Conservation (phyloP, 352 stramenopile species). For the Pythium dissimile region DNA sequence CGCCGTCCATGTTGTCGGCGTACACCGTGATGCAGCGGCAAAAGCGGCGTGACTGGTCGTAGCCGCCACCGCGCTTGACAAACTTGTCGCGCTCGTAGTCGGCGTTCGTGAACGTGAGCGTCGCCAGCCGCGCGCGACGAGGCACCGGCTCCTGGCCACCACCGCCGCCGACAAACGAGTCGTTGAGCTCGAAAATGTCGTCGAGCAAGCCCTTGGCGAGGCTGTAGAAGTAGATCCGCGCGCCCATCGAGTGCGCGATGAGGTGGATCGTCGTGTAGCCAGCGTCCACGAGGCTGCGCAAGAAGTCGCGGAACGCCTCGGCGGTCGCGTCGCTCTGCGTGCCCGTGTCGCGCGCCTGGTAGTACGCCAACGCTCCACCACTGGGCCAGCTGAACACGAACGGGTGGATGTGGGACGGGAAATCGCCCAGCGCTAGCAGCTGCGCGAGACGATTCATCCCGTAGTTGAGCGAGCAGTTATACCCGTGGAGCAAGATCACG, state of each 20-base stretch:
- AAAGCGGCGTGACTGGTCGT: slow-evolving; percentile 23
- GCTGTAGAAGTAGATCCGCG: slow-evolving; percentile 31
- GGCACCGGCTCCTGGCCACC: too few species aligned
- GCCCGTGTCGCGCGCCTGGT: slow-evolving; percentile 24
- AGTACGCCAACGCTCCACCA: slow-evolving; percentile 54
- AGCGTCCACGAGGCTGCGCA: slow-evolving; percentile 28
- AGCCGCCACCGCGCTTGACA: slow-evolving; percentile 12
- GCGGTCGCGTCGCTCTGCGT: slow-evolving; percentile 30
- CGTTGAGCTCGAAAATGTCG: slow-evolving; percentile 26
- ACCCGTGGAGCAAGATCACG: slow-evolving; percentile 61
- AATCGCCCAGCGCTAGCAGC: slow-evolving; percentile 59
- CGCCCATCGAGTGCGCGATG: slow-evolving; percentile 39
- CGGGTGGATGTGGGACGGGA: slow-evolving; percentile 60
- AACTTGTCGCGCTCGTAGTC: slow-evolving; percentile 21
- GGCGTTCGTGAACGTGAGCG: slow-evolving; percentile 14
- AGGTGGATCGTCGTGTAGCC: slow-evolving; percentile 37
- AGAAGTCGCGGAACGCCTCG: slow-evolving; percentile 26
- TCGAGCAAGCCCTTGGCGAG: slow-evolving; percentile 20
- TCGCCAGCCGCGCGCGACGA: slow-evolving; percentile 12
- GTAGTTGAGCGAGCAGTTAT: slow-evolving; percentile 72
- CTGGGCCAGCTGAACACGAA: slow-evolving; percentile 78
- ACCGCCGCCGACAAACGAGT: background rate
- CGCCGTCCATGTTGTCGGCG: slow-evolving; percentile 37
- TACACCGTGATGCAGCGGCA: slow-evolving; percentile 44
- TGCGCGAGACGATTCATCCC: slow-evolving; percentile 54